These are phyloP conservation scores for Cicer pinnatifidum DNA, from an alignment of 306 rosid genomes.

Conservation along the genomic window DNA sequence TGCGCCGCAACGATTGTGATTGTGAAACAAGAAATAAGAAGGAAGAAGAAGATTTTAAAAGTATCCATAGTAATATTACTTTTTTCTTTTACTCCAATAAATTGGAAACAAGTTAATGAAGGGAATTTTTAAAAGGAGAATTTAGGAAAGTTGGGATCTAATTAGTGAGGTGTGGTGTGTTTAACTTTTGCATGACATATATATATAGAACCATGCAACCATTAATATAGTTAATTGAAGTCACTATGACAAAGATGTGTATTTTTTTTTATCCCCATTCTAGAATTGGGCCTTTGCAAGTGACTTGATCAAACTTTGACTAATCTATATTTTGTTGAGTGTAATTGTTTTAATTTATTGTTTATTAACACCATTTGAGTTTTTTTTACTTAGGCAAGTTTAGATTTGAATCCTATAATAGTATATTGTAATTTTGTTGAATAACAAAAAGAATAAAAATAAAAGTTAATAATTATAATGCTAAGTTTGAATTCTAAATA, in stretches of 20 bases:
- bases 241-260: background rate
- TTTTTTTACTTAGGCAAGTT: too few relatives aligned
- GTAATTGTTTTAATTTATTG: background rate
- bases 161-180: background rate
- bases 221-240: background rate
- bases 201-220: too few relatives aligned
- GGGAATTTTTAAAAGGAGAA: background rate
- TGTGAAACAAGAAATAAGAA: slow-evolving; percentile 24
- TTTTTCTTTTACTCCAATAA: background rate
- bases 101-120: background rate
- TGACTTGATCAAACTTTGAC: background rate
- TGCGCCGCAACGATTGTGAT: slow-evolving; percentile 11
- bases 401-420: too few relatives aligned
- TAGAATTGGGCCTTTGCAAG: background rate
- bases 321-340: background rate
- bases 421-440: too few relatives aligned
- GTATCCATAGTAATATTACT: background rate
- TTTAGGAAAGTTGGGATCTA: background rate
- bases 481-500: too few relatives aligned
- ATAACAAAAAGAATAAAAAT: too few relatives aligned
- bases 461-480: too few relatives aligned
- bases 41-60: background rate
- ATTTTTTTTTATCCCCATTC: background rate
- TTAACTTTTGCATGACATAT: background rate
- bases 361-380: too few relatives aligned